A percentile compares a stretch with the other conserved stretches of the same genome.
phyloP scores from a whole-genome alignment of 805 yeast genomes.

The Candida boidinii region DNA sequence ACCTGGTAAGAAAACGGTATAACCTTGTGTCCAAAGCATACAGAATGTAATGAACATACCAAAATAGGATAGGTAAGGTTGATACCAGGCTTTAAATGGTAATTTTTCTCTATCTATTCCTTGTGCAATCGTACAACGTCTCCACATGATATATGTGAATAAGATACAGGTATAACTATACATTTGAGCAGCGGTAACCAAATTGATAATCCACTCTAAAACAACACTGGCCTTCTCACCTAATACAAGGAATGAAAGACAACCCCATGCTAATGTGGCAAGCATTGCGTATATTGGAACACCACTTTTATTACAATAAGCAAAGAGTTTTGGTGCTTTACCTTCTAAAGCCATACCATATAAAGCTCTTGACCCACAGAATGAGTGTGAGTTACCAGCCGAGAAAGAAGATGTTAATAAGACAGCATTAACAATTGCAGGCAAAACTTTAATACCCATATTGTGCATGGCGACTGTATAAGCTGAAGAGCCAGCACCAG shows the following conservation, averaged over 20 bases:
- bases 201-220: constrained; percentile 62
- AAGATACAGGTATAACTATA: constrained; percentile 52
- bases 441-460: constrained; percentile 31
- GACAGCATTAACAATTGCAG: constrained; percentile 35
- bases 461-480: constrained; percentile 41
- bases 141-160: constrained; percentile 47
- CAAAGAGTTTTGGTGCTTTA: constrained; percentile 33
- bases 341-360: constrained; percentile 40
- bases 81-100: constrained; percentile 41
- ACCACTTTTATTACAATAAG: constrained; percentile 37
- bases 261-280: constrained; percentile 32
- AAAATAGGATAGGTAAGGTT: constrained; percentile 17
- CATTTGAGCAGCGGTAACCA: constrained; percentile 63
- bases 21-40: constrained; percentile 39
- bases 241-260: constrained; percentile 39
- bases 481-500: constrained; percentile 42
- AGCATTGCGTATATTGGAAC: constrained; percentile 37
- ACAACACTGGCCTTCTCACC: constrained; percentile 57
- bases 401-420: constrained; percentile 36
- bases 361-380: constrained; percentile 36
- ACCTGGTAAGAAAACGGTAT: constrained; percentile 32
- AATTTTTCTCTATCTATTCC: constrained; percentile 34
- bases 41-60: constrained; percentile 14
- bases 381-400: constrained; percentile 41
- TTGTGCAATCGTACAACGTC: constrained; percentile 48